These are phyloP conservation scores for Andrographis paniculata DNA, from an alignment of 305 asterid genomes.

Conservation along the genomic window DNA sequence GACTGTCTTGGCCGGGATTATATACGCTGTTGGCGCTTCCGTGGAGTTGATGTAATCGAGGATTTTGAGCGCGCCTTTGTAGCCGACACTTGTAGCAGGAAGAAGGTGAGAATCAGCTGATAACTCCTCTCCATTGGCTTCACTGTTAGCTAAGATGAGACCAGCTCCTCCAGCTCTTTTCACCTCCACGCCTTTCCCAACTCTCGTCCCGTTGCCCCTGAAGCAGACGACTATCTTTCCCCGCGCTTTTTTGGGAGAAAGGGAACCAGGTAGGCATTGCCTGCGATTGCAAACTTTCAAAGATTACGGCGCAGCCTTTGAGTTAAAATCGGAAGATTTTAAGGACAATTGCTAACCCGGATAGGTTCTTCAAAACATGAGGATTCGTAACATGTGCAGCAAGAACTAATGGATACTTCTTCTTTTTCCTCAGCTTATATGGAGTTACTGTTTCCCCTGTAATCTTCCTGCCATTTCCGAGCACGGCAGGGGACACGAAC, in stretches of 20 bases:
- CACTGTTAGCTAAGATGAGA: slow-evolving; percentile 51
- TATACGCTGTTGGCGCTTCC: slow-evolving; percentile 36
- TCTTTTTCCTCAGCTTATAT: slow-evolving; percentile 29
- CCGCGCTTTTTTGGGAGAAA: slow-evolving; percentile 46
- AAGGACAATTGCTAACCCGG: slow-evolving; percentile 31
- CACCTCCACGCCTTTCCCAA: slow-evolving; percentile 77
- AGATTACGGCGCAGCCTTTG: too few relatives aligned
- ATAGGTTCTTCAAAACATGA: slow-evolving; percentile 29
- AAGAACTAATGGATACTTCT: slow-evolving; percentile 54
- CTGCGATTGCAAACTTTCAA: slow-evolving; percentile 25
- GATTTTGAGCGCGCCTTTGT: slow-evolving; percentile 32
- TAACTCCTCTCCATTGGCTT: slow-evolving; percentile 53
- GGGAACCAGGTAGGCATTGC: slow-evolving; percentile 76
- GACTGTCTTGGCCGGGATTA: slow-evolving; percentile 41
- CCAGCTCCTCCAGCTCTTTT: slow-evolving; percentile 88
- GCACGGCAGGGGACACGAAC: slow-evolving; percentile 39
- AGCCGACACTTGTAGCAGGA: slow-evolving; percentile 71
- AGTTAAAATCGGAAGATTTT: background rate
- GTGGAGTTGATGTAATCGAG: slow-evolving; percentile 44
- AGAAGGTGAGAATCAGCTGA: slow-evolving; percentile 67
- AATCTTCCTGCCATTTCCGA: slow-evolving; percentile 55
- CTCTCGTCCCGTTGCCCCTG: slow-evolving; percentile 71
- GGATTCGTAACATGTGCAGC: slow-evolving; percentile 52
- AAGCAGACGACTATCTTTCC: slow-evolving; percentile 79
- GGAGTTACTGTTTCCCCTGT: slow-evolving; percentile 73